Evolutionary conservation across 305 asterid genomes (phyloP).

Genomic region (Rubia occidens): DNA sequence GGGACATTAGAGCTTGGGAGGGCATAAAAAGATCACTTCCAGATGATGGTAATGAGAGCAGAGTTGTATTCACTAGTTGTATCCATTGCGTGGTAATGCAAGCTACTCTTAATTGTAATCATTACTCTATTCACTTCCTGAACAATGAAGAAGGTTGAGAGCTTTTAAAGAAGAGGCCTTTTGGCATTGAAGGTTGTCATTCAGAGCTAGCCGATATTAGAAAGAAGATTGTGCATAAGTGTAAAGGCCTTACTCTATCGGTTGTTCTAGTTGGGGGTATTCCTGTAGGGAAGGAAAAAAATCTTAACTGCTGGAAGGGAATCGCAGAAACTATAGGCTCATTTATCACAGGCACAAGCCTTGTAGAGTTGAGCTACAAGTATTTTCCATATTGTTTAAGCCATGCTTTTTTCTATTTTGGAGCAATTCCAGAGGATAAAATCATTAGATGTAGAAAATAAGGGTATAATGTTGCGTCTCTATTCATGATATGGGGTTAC

Average conservation of each 20-base stretch:
- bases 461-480: no score
- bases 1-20: constrained; percentile 12
- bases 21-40: not conserved
- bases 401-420: not conserved
- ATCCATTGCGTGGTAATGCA: no score
- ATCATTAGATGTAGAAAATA: no score
- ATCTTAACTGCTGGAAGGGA: no score
- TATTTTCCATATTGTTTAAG: constrained; percentile 8
- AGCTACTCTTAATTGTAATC: not conserved
- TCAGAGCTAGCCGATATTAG: not conserved
- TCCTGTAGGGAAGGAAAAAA: not conserved
- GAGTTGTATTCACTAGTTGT: no score
- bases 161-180: constrained; percentile 4
- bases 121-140: not conserved
- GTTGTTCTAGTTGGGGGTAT: constrained; percentile 6
- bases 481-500: no score
- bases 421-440: no score
- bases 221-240: not conserved
- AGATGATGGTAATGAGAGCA: no score
- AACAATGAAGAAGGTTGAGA: constrained; percentile 9
- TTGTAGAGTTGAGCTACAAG: constrained; percentile 17
- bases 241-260: constrained; percentile 14
- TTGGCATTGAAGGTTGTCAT: not conserved
- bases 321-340: no score
- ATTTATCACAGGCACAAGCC: not conserved